phyloP scores from a whole-genome alignment of 305 asterid species.

The Fraxinus ornus region DNA sequence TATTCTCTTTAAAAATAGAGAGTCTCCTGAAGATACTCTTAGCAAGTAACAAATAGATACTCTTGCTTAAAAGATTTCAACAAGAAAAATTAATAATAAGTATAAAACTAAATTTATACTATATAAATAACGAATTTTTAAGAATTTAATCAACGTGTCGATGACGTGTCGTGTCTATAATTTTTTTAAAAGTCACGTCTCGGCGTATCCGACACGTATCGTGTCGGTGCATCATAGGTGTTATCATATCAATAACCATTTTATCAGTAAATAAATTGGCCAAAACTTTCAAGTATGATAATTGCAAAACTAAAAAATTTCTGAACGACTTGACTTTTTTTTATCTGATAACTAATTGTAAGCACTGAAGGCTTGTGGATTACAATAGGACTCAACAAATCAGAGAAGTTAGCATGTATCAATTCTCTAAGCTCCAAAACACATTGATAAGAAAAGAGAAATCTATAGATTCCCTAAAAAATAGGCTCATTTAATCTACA shows the following conservation, averaged over 20 bases:
- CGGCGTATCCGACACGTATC: no score
- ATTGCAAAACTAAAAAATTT: conserved; percentile 1
- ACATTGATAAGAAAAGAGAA: not conserved
- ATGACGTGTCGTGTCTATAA: no score
- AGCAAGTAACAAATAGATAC: no score
- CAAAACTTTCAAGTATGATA: not conserved
- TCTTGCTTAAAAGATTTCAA: no score
- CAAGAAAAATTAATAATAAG: no score
- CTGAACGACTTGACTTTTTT: not conserved
- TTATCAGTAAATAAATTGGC: not conserved
- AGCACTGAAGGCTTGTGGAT: not conserved
- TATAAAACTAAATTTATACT: no score
- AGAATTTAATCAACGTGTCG: no score
- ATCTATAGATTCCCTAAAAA: not conserved
- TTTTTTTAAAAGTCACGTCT: no score
- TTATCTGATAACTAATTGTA: not conserved
- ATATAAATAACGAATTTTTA: no score
- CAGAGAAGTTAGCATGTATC: not conserved
- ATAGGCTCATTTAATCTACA: not conserved
- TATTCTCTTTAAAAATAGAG: no score
- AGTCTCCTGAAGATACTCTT: no score
- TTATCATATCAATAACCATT: not conserved
- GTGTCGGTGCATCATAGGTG: not conserved
- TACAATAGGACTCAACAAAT: not conserved
- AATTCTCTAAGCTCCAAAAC: not conserved